Evolutionary conservation across 176 grass and related monocot genomes (phyloP), one percentile per base, ranked within the genome.

Genomic region (Avena insularis): DNA sequence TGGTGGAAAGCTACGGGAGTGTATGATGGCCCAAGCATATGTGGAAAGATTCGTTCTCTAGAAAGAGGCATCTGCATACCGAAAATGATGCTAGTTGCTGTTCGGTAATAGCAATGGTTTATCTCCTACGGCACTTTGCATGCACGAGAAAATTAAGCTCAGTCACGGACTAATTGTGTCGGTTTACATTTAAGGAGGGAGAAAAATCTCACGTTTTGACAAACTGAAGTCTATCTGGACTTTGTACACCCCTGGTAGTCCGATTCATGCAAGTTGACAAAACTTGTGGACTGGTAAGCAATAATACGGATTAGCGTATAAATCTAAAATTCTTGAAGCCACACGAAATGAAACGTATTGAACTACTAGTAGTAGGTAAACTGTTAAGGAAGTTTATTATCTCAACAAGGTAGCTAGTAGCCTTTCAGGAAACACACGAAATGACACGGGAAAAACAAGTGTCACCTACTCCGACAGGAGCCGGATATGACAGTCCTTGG

Each of bases 11-110:
- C 59, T 80, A 91, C 49, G 58, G 12, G 75, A 48, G 57, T 82
- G 57, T 82, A 48, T 19, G 89, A 84, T 79, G 65, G 20, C 54
- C 20, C 48, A 71, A 84, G 83, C 88, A 89, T 83, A 61, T 48
- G 62, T 21, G 55, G 51, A 63, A 79, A n/a, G 49, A 78, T 63
- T 62, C 35, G 43, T 9, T 75, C 21, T 58, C 45, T 20, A 19
- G 29, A 54, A 62, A 86, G 53, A 40, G 38, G 15, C 12, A 33
- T 86, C 46, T 17, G 5, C 67, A 6, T 38, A 35, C 2, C 67
- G 89, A 84, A 87, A 90, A 57, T 9, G 81, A 75, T 82, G 36
- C 29, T 80, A 5, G 27, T 13, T 64, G 61, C 21, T 62, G 10
- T 62, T 25, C 25, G 60, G 23, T 51, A 68, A 12, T 15, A 20